Percentiles rank a stretch among this genome's conserved stretches.
phyloP scores from a whole-genome alignment of 208 protist species.

The Crithidia brevicula region DNA sequence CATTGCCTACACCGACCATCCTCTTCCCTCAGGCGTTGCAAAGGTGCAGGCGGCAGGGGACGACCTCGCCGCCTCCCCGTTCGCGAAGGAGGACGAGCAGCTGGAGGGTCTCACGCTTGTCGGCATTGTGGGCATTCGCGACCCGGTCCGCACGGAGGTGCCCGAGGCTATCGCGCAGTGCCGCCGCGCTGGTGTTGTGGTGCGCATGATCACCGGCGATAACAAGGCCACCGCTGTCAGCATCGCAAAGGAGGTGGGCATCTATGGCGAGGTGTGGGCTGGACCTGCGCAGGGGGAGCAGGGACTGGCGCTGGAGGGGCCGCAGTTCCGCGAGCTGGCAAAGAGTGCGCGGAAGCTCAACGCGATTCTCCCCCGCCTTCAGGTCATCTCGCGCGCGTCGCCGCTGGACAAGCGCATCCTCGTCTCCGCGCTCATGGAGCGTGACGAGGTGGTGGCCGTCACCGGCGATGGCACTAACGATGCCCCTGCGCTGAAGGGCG shows the following conservation, averaged over 20 bases:
- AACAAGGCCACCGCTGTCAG: slow-evolving; percentile 91
- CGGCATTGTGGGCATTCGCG: slow-evolving; percentile 91
- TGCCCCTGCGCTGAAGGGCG: slow-evolving; percentile 98
- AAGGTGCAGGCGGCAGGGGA: not conserved
- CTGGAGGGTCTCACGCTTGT: slow-evolving; percentile 51
- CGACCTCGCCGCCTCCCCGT: slow-evolving; percentile 34
- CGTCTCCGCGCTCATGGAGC: slow-evolving; percentile 68
- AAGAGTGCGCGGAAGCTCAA: slow-evolving; percentile 62
- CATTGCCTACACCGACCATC: slow-evolving; percentile 62
- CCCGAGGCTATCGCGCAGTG: slow-evolving; percentile 87
- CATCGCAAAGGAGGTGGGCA: slow-evolving; percentile 78
- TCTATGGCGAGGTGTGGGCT: slow-evolving; percentile 32
- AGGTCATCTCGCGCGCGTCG: slow-evolving; percentile 95
- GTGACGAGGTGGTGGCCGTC: slow-evolving; percentile 94
- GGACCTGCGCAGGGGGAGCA: slow-evolving; percentile 24
- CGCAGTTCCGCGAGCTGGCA: slow-evolving; percentile 84
- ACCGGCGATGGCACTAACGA: slow-evolving; percentile 96
- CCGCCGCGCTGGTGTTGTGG: slow-evolving; percentile 91
- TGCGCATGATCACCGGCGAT: slow-evolving; percentile 98
- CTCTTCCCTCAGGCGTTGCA: not conserved
- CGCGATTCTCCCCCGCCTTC: slow-evolving; percentile 65
- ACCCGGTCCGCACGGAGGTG: slow-evolving; percentile 94
- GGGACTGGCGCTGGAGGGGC: slow-evolving; percentile 83
- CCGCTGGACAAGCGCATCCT: slow-evolving; percentile 94
- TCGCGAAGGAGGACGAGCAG: slow-evolving; percentile 34